Evolutionary conservation across 1,284 basidiomycete species (phyloP), one percentile per base, ranked within the genome.

Genomic region (Pholiota adiposa): DNA sequence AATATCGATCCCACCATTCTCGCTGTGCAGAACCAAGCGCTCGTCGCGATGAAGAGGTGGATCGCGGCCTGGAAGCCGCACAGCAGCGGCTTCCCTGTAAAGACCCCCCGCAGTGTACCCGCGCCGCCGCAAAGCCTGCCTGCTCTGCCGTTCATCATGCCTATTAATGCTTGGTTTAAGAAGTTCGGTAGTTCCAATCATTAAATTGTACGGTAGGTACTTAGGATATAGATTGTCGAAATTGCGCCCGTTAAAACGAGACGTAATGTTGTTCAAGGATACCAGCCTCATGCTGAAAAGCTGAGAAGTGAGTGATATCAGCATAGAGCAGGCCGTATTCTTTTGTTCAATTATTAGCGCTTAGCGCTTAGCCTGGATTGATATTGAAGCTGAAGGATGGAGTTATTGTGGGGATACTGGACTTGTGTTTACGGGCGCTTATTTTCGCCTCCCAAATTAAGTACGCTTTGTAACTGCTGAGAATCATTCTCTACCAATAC

Each of bases 1-100:
- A 84, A 76, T 3, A 41, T 63, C 2, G 87, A 90, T 61, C 58
- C 78, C 21, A 85, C 83, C 0, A 76, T 91, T 27, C 68, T 70
- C 4, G 74, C 74, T 0, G 86, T 89, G 14, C 87, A 90, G 68
- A 66, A 73, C 44, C 60, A 73, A 25, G 75, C 75, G 4, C 66
- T 78, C 8, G 63, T 65, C 23, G 69, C 71, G 8, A 74, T 78
- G 69, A 79, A 78, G 62, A 69, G 56, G 4, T 89, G 87, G 87
- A 71, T 89, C 2, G 70, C 73, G 18, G 74, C 77, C 36, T 85
- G 77, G 77, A 73, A 70, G 50, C 75, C 75, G 5, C 56, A 31
- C 3, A 53, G 54, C 18, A 48, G 56, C 21, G 54, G 60, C 18
- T 56, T 50, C 8, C 60, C 60, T 14, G 31, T 60, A 21, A 60